A percentile compares a stretch with the other conserved stretches of the same genome.
These are phyloP conservation scores for Rhizopogon salebrosus DNA, from an alignment of 768 basidiomycete genomes.

Conservation along the genomic window DNA sequence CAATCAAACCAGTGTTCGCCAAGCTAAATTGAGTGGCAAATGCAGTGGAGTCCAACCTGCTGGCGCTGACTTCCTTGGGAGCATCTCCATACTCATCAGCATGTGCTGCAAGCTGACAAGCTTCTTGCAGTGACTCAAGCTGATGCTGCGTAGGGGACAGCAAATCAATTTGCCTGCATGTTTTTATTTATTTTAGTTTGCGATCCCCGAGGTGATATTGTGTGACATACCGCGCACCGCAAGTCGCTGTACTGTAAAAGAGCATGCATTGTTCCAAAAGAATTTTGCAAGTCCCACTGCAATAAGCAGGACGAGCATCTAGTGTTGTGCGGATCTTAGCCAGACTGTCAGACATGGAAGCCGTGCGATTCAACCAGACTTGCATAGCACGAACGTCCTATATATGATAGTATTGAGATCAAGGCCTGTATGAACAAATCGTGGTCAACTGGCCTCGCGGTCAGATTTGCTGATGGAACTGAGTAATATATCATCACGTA, in stretches of 20 bases:
- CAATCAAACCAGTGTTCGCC: constrained; percentile 21
- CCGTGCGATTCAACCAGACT: neutral
- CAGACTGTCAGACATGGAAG: constrained; percentile 6
- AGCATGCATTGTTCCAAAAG: neutral
- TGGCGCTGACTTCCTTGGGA: constrained; percentile 36
- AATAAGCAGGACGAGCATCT: neutral
- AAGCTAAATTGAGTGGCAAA: constrained; percentile 33
- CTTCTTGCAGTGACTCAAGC: constrained; percentile 21
- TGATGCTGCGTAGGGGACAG: neutral
- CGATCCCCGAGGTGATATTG: neutral
- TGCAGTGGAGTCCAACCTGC: constrained; percentile 34
- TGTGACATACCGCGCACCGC: neutral
- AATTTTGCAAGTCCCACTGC: neutral
- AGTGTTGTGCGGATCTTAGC: neutral
- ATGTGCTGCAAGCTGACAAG: constrained; percentile 38
- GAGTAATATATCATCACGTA: neutral
- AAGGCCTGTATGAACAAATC: neutral
- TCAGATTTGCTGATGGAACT: neutral
- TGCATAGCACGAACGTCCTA: neutral
- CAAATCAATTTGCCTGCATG: neutral
- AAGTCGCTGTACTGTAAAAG: neutral
- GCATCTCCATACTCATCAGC: constrained; percentile 31
- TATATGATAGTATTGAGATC: neutral
- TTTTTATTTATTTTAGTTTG: neutral
- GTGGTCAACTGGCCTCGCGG: neutral